phyloP scores from a whole-genome alignment of 2,329 filamentous ascomycete species.

The Monilinia laxa region DNA sequence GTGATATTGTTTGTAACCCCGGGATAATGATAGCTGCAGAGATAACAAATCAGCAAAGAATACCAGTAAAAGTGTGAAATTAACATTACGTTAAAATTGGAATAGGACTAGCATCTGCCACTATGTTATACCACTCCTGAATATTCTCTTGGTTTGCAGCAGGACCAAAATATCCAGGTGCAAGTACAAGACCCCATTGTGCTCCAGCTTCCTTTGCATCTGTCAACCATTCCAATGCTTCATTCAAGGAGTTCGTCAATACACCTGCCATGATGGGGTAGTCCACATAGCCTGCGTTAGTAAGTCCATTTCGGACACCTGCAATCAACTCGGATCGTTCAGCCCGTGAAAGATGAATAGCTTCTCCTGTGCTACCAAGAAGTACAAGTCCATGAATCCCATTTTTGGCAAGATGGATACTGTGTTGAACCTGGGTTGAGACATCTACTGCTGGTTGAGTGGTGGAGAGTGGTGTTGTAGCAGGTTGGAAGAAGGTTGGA shows the following conservation, averaged over 20 bases:
- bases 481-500: conserved; percentile 55
- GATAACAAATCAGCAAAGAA: not conserved
- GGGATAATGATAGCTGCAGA: conserved; percentile 52
- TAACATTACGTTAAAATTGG: conserved; percentile 57
- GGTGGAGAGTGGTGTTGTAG: conserved; percentile 23
- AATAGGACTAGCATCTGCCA: conserved; percentile 59
- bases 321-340: conserved; percentile 46
- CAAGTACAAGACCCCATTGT: conserved; percentile 62
- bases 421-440: conserved; percentile 55
- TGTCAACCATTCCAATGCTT: conserved; percentile 50
- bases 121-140: conserved; percentile 56
- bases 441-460: conserved; percentile 48
- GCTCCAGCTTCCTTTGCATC: conserved; percentile 56
- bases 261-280: conserved; percentile 59
- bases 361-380: conserved; percentile 61
- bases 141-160: conserved; percentile 53
- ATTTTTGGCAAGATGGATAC: conserved; percentile 55
- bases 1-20: conserved; percentile 63
- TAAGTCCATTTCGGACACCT: conserved; percentile 43
- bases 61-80: not conserved
- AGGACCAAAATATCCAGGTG: conserved; percentile 55
- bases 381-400: conserved; percentile 60
- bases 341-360: conserved; percentile 55
- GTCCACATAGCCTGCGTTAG: conserved; percentile 53
- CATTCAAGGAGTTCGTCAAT: conserved; percentile 55